These are phyloP conservation scores for Quercus aquifolioides DNA, from an alignment of 306 rosid species.

Conservation along the genomic window DNA sequence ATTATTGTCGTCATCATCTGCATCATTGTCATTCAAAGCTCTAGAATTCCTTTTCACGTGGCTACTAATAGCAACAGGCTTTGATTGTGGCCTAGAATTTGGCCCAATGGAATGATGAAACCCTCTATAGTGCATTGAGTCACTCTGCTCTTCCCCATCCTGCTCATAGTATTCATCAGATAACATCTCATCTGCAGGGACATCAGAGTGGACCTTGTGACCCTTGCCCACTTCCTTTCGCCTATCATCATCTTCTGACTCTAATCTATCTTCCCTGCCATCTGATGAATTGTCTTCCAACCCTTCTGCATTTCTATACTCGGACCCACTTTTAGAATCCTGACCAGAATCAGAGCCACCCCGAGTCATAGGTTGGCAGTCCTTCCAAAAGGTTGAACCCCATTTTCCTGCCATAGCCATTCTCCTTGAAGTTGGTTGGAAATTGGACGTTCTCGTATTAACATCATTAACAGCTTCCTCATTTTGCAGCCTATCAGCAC, in stretches of 20 bases:
- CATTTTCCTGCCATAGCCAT: slow-evolving; percentile 66
- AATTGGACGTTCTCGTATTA: slow-evolving; percentile 46
- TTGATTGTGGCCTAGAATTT: slow-evolving; percentile 57
- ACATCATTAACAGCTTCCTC: slow-evolving; percentile 52
- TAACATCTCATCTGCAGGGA: slow-evolving; percentile 91
- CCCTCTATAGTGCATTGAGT: slow-evolving; percentile 54
- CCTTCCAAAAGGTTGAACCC: slow-evolving; percentile 99
- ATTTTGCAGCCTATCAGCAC: slow-evolving; percentile 49
- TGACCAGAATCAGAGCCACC: slow-evolving; percentile 79
- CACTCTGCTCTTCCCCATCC: slow-evolving; percentile 89
- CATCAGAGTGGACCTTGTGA: slow-evolving; percentile 67
- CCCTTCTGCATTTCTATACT: slow-evolving; percentile 53
- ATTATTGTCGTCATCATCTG: slow-evolving; percentile 14
- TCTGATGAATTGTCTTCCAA: slow-evolving; percentile 69
- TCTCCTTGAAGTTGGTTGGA: slow-evolving; percentile 63
- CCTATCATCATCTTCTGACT: slow-evolving; percentile 75
- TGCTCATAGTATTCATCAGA: slow-evolving; percentile 99
- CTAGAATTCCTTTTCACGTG: slow-evolving; percentile 51
- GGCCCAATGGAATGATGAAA: slow-evolving; percentile 44
- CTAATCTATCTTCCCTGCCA: slow-evolving; percentile 66
- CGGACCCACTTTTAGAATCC: slow-evolving; percentile 80
- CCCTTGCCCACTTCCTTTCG: slow-evolving; percentile 58
- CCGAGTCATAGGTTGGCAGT: slow-evolving; percentile 74
- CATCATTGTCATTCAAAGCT: slow-evolving; percentile 45
- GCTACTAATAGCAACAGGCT: slow-evolving; percentile 38